Conservation (phyloP, 148 eudicot species). For the Hydrangea macrophylla region DNA sequence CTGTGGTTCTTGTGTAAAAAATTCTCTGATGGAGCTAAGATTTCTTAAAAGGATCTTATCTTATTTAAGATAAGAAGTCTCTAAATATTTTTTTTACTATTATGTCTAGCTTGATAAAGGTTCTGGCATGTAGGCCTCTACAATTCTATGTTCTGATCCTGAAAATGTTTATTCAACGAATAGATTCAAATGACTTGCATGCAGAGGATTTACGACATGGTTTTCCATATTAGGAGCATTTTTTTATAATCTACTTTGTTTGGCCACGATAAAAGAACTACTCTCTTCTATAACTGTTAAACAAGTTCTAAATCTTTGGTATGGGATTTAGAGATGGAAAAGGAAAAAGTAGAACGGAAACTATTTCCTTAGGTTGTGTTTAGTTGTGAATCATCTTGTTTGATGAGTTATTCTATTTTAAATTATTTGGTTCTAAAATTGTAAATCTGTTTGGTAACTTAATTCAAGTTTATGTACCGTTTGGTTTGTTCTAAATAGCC, state of each 20-base stretch:
- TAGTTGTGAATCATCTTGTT: too few species aligned
- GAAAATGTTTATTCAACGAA: not conserved
- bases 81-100: not conserved
- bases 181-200: not conserved
- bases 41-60: not conserved
- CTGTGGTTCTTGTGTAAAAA: too few species aligned
- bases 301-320: too few species aligned
- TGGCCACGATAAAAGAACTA: not conserved
- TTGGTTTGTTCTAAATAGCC: too few species aligned
- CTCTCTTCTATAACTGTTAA: too few species aligned
- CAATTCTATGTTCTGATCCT: not conserved
- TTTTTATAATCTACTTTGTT: not conserved
- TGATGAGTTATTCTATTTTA: too few species aligned
- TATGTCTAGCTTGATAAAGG: not conserved
- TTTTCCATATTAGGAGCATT: not conserved
- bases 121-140: not conserved
- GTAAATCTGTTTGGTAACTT: too few species aligned
- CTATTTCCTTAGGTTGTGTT: too few species aligned
- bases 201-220: not conserved
- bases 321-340: too few species aligned
- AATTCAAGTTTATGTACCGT: too few species aligned
- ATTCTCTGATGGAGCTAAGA: not conserved
- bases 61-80: not conserved
- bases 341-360: too few species aligned
- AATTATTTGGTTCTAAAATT: constrained; percentile 11